Evolutionary conservation across 306 rosid species (phyloP).

Genomic region (Dalbergia cochinchinensis): DNA sequence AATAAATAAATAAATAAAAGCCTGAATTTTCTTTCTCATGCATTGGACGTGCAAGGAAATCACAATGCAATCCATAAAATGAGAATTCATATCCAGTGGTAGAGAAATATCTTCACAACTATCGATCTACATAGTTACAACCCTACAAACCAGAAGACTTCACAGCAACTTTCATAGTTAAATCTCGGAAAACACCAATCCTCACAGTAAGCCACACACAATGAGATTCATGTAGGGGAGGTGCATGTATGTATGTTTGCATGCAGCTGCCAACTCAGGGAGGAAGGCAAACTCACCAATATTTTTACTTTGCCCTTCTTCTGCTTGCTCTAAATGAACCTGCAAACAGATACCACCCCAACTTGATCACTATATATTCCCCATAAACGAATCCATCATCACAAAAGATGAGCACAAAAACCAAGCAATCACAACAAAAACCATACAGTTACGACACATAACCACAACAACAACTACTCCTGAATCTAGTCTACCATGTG

Average conservation of each 20-base stretch:
- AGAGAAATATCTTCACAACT: slow-evolving; percentile 1
- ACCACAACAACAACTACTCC: too few relatives aligned
- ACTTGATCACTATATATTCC: not conserved
- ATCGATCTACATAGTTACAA: not conserved
- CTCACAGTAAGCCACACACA: not conserved
- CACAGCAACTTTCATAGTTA: not conserved
- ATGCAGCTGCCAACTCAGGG: not conserved
- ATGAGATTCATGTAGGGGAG: not conserved
- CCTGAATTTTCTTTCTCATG: not conserved
- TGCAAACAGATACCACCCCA: not conserved
- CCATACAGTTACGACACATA: not conserved
- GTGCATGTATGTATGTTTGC: too few relatives aligned
- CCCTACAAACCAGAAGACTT: not conserved
- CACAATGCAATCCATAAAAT: slow-evolving; percentile 6
- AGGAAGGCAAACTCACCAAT: slow-evolving; percentile 47
- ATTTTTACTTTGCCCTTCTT: slow-evolving; percentile 39
- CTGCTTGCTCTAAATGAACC: slow-evolving; percentile 45
- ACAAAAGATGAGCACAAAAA: slow-evolving; percentile 3
- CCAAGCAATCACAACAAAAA: not conserved
- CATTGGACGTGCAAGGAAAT: slow-evolving; percentile 6
- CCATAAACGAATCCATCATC: not conserved
- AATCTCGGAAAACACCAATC: not conserved
- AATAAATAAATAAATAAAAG: not conserved
- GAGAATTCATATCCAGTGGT: not conserved
- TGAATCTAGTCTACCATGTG: too few relatives aligned